Evolutionary conservation across 441 rosid genomes (phyloP).

Genomic region (Bruguiera hainesii): DNA sequence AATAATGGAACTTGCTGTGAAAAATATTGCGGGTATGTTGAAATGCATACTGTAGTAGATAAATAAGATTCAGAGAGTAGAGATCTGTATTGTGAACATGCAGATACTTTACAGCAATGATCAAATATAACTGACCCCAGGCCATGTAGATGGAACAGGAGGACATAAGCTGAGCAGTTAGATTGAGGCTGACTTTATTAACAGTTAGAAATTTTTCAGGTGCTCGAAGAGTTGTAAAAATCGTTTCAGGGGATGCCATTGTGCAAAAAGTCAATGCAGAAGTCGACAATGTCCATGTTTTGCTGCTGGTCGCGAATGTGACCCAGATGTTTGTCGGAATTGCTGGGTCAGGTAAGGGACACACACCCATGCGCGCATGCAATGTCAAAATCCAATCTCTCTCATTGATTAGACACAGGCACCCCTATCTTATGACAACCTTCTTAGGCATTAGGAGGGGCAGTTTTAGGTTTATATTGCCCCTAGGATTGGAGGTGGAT

Average conservation of each 20-base stretch:
- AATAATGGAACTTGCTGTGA: constrained; percentile 80
- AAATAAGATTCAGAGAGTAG: constrained; percentile 7
- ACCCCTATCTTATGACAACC: background rate
- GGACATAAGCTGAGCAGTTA: background rate
- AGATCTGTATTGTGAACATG: background rate
- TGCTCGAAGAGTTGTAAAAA: constrained; percentile 84
- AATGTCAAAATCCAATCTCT: background rate
- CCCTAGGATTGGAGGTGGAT: background rate
- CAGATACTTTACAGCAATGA: constrained; percentile 12
- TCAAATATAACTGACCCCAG: background rate
- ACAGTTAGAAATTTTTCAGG: constrained; percentile 40
- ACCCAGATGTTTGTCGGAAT: constrained; percentile 89
- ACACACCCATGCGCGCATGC: background rate
- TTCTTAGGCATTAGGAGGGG: background rate
- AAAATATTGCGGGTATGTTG: constrained; percentile 91
- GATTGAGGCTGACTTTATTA: background rate
- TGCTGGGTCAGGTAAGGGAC: constrained; percentile 59
- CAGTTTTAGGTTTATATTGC: background rate
- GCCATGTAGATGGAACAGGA: constrained; percentile 7
- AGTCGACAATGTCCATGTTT: constrained; percentile 90
- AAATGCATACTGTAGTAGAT: constrained; percentile 9
- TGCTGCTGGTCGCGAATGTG: constrained; percentile 93
- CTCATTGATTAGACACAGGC: background rate
- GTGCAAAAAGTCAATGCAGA: constrained; percentile 89
- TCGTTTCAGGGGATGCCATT: constrained; percentile 86